Conservation (phyloP, 495 filamentous ascomycete species). For the Cenococcum geophilum region DNA sequence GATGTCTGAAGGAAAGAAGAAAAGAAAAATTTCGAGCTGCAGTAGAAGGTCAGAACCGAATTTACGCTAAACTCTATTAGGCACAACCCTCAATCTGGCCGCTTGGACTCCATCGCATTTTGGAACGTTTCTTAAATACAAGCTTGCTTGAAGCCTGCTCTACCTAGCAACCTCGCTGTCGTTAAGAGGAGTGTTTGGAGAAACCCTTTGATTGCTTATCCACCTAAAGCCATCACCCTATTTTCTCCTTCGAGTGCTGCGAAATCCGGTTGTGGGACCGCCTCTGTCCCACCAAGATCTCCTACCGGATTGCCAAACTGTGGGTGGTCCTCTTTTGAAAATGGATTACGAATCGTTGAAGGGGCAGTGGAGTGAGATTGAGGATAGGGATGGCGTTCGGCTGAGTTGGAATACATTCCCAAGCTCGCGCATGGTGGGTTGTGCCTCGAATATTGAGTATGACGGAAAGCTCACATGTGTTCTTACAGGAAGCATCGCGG, state of each 20-base stretch:
- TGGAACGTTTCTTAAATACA: background rate
- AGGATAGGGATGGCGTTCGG: constrained; percentile 93
- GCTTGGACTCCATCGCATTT: constrained; percentile 7
- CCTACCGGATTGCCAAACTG: constrained; percentile 9
- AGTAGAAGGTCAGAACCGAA: background rate
- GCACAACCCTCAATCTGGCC: constrained; percentile 27
- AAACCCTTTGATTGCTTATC: background rate
- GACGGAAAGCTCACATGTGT: background rate
- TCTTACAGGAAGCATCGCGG: constrained; percentile 78
- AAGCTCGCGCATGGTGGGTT: constrained; percentile 86
- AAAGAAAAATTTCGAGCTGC: constrained; percentile 13
- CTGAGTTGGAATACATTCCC: constrained; percentile 99
- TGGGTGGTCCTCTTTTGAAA: constrained; percentile 29
- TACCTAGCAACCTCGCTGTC: background rate
- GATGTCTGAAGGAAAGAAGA: constrained; percentile 43
- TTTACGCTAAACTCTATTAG: constrained; percentile 5
- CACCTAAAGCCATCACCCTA: background rate
- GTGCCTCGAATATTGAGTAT: background rate
- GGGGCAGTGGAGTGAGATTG: constrained; percentile 94
- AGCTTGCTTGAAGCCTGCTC: constrained; percentile 20
- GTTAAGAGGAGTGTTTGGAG: background rate
- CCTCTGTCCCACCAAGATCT: constrained; percentile 25
- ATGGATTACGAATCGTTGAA: constrained; percentile 82
- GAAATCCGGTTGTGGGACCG: constrained; percentile 27
- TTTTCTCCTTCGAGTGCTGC: background rate